Conservation (phyloP, 805 yeast species). For the Wickerhamiella brachini region DNA sequence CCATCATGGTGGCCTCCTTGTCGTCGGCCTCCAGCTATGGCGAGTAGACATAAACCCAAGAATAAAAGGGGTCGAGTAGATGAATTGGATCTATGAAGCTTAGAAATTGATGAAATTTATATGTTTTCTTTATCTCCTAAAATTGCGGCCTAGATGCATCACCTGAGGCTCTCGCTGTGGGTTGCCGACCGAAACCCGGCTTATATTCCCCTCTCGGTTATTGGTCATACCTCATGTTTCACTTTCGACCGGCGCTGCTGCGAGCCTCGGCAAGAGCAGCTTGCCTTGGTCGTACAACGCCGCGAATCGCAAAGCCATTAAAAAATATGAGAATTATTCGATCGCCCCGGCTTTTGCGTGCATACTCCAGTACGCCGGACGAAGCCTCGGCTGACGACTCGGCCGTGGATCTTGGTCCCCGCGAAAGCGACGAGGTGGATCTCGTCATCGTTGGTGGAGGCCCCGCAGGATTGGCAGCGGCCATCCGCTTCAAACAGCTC, state of each 20-base stretch:
- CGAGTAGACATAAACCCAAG: background rate
- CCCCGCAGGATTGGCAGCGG: constrained; percentile 93
- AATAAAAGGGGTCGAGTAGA: too few relatives aligned
- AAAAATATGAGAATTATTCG: background rate
- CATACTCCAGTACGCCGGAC: background rate
- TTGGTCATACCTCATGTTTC: background rate
- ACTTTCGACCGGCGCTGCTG: background rate
- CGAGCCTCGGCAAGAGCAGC: background rate
- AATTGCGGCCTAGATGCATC: too few relatives aligned
- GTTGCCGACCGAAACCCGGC: background rate
- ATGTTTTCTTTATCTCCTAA: too few relatives aligned
- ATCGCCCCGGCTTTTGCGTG: background rate
- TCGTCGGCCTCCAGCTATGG: background rate
- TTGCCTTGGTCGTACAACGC: background rate
- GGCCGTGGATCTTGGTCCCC: constrained; percentile 31
- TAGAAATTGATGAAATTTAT: too few relatives aligned
- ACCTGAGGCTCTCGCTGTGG: background rate
- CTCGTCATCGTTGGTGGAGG: constrained; percentile 97
- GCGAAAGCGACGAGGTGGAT: constrained; percentile 80
- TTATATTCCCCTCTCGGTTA: background rate
- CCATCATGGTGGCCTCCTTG: background rate
- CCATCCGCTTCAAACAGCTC: constrained; percentile 74
- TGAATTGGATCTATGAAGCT: too few relatives aligned
- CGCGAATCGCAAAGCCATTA: background rate
- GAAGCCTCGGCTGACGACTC: background rate